Evolutionary conservation across 371 early-diverging fungal genomes (phyloP).

Genomic region (Mucor mucedo): DNA sequence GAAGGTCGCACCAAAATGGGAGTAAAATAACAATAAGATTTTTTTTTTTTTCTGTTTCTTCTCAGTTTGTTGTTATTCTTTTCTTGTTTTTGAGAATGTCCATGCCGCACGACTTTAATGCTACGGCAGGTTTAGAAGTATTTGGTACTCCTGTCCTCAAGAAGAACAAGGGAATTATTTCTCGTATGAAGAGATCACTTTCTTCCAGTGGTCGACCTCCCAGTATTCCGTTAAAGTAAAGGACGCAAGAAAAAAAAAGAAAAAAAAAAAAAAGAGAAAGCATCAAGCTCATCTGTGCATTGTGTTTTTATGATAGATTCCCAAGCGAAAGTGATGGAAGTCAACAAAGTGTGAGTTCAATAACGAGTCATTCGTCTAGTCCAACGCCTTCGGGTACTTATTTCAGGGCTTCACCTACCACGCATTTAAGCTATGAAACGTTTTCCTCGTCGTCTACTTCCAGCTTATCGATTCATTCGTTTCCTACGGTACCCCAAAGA

Average conservation of each 20-base stretch:
- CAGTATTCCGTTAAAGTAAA: constrained; percentile 5
- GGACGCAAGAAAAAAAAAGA: too few species aligned
- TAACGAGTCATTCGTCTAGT: too few species aligned
- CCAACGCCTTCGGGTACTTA: neutral
- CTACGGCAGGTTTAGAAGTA: constrained; percentile 12
- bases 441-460: constrained; percentile 15
- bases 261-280: too few species aligned
- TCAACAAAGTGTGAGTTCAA: too few species aligned
- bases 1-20: too few species aligned
- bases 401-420: constrained; percentile 12
- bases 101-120: constrained; percentile 2
- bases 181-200: constrained; percentile 31
- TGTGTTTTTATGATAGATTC: too few species aligned
- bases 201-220: constrained; percentile 19
- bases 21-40: too few species aligned
- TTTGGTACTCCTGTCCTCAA: constrained; percentile 10
- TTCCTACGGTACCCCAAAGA: neutral
- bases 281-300: neutral
- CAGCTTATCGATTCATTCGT: constrained; percentile 13
- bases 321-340: neutral
- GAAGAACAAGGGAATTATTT: constrained; percentile 26
- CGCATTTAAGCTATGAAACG: constrained; percentile 17
- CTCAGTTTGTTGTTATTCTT: neutral
- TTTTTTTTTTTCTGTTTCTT: constrained; percentile 2
- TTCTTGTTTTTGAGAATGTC: constrained; percentile 10